Evolutionary conservation across 192 early-diverging fungal genomes (phyloP).

Genomic region (Backusella psychrophila): DNA sequence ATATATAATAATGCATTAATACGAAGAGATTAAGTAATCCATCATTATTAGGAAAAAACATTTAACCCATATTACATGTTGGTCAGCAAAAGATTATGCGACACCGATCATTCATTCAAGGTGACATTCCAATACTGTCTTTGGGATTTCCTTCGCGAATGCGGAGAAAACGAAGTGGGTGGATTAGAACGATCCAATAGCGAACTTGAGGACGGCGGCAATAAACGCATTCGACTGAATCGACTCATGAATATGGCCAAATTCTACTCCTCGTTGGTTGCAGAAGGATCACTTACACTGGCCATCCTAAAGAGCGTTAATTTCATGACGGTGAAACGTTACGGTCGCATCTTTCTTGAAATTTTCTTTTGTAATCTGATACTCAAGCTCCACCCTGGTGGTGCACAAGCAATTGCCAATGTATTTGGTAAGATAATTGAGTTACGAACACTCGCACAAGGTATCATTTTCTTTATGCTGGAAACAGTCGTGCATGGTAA

Average conservation of each 20-base stretch:
- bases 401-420: slow-evolving; percentile 50
- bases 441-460: slow-evolving; percentile 73
- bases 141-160: slow-evolving; percentile 92
- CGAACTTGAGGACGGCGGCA: slow-evolving; percentile 12
- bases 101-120: slow-evolving; percentile 72
- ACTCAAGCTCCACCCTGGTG: slow-evolving; percentile 55
- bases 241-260: slow-evolving; percentile 82
- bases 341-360: slow-evolving; percentile 68
- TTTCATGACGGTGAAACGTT: slow-evolving; percentile 63
- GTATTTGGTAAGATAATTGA: slow-evolving; percentile 56
- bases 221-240: slow-evolving; percentile 57
- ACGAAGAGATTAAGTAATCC: background rate
- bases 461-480: slow-evolving; percentile 81
- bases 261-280: slow-evolving; percentile 80
- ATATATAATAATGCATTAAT: background rate
- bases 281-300: slow-evolving; percentile 67
- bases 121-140: slow-evolving; percentile 93
- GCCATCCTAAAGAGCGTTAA: slow-evolving; percentile 75
- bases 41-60: slow-evolving; percentile 61
- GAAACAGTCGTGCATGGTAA: slow-evolving; percentile 66
- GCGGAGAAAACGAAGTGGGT: slow-evolving; percentile 78
- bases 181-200: slow-evolving; percentile 55
- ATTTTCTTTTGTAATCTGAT: slow-evolving; percentile 71
- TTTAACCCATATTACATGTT: slow-evolving; percentile 96
- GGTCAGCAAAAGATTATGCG: slow-evolving; percentile 79